These are phyloP conservation scores for Saturnispora ahearnii DNA, from an alignment of 805 yeast species.

Conservation along the genomic window DNA sequence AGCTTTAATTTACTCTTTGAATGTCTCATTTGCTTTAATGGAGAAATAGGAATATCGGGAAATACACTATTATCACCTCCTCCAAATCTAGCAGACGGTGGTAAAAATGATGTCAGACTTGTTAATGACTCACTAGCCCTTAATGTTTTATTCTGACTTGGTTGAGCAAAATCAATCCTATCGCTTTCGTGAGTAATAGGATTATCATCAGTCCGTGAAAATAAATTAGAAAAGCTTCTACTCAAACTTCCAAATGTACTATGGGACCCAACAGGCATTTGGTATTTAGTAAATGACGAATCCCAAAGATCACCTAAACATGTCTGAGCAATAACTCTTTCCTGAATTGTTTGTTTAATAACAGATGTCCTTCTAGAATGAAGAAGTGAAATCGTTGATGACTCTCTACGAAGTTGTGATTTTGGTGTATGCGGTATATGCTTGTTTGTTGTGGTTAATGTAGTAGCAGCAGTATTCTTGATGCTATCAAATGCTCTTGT, in stretches of 20 bases:
- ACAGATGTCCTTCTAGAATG: neutral
- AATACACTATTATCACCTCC: neutral
- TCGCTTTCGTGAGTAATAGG: neutral
- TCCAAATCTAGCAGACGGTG: slow-evolving; percentile 11
- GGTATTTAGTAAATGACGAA: slow-evolving; percentile 4
- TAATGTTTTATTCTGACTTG: neutral
- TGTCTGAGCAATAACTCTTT: slow-evolving; percentile 12
- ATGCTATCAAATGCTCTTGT: neutral
- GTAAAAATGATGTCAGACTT: slow-evolving; percentile 8
- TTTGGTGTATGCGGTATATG: neutral
- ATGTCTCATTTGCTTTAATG: slow-evolving; percentile 6
- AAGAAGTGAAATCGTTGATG: neutral
- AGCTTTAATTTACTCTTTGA: neutral
- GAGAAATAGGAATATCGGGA: slow-evolving; percentile 2
- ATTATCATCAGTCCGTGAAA: neutral
- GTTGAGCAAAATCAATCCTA: neutral
- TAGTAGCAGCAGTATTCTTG: neutral
- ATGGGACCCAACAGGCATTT: neutral
- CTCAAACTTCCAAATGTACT: slow-evolving; percentile 6
- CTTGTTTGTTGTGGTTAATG: neutral
- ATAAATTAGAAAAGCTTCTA: slow-evolving; percentile 3
- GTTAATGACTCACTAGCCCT: neutral
- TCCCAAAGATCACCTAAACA: slow-evolving; percentile 12
- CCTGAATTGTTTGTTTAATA: slow-evolving; percentile 10
- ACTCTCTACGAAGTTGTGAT: neutral